Base-by-base conservation (phyloP, 2,329 filamentous ascomycete species). In the Coleophoma crateriformis region DNA sequence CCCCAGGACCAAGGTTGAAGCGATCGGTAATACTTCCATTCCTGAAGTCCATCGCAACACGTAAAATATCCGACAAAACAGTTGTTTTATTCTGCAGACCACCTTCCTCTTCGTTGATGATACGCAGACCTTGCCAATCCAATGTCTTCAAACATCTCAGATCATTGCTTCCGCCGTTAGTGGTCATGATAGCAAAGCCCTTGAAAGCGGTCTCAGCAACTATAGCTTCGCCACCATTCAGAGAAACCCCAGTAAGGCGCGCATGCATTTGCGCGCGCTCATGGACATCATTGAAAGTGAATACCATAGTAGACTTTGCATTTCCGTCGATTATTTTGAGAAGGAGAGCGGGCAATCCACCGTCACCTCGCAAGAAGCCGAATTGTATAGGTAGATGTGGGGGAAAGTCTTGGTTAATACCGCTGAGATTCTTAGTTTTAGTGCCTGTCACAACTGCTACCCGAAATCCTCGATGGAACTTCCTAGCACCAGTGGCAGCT, bases 1-100 rank as follows among this genome's bases (percentile, higher is more conserved):
- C 86, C n/a, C 87, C 87, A 11, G 85, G 84, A 2, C 77, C 84
- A 59, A 95, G 75, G 58, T 95, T 95, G 62, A 96, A 76, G 35
- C 90, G 81, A 68, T 96, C 91, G 2, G 88, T 89, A 14, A 95
- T 73, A 39, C 84, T 88, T 45, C 90, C 88, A 57, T 85, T 82
- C 53, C 86, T 81, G 56, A 87, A 88, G 50, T 90, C 84, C 33
- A 88, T 75, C 47, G 95, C 78, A 15, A 95, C 76, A 27, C 90
- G 81, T 53, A 96, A 71, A 58, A 79, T 80, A 60, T 94, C 86
- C 0, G 89, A 88, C 47, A 91, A 75, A 27, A 95, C 83, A 0
- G 87, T 89, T 2, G 80, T 78, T 1, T 82, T 74, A 33, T 76
- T 72, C 33, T 82, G 81, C 37, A 78, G 71, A 15, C 81, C 77